Conservation (phyloP, 768 basidiomycete genomes). For the Phaffia australis region DNA sequence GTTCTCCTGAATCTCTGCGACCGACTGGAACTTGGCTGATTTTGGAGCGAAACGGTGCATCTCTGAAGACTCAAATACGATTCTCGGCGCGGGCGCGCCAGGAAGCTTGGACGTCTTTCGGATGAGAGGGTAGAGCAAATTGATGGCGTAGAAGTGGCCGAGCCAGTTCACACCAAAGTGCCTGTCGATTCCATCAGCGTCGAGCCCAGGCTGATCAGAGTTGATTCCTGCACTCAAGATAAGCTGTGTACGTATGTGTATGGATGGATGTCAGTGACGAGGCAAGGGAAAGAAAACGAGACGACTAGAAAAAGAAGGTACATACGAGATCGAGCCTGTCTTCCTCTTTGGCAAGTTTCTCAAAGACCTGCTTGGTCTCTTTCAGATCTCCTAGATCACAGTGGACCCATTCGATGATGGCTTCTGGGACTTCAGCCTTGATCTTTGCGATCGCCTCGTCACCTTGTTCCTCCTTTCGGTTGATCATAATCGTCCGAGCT, state of each 20-base stretch:
- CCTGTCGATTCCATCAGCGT: conserved; percentile 31
- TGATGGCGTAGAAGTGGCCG: conserved; percentile 42
- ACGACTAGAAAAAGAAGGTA: neutral
- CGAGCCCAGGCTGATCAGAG: conserved; percentile 31
- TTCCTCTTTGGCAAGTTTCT: conserved; percentile 27
- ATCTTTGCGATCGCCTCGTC: conserved; percentile 34
- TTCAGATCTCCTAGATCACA: conserved; percentile 33
- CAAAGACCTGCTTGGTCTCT: conserved; percentile 34
- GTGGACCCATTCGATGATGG: conserved; percentile 30
- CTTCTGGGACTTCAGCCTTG: conserved; percentile 26
- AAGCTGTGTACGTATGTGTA: conserved; percentile 25
- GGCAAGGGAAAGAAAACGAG: no score
- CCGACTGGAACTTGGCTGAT: conserved; percentile 36
- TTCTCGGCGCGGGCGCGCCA: conserved; percentile 36
- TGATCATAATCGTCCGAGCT: conserved; percentile 33
- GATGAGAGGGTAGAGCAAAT: conserved; percentile 40
- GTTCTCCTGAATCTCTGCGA: conserved; percentile 40
- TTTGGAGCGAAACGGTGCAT: conserved; percentile 41
- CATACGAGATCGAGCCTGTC: conserved; percentile 34
- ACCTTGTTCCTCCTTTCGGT: conserved; percentile 37
- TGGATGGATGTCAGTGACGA: no score
- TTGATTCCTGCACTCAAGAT: conserved; percentile 33
- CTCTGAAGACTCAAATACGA: conserved; percentile 41
- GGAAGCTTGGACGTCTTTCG: conserved; percentile 37
- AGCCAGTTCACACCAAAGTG: conserved; percentile 37